Percentiles rank a stretch among this genome's conserved stretches.
These are phyloP conservation scores for Sistotremastrum niveocremeum DNA, from an alignment of 768 basidiomycete species.

Conservation along the genomic window DNA sequence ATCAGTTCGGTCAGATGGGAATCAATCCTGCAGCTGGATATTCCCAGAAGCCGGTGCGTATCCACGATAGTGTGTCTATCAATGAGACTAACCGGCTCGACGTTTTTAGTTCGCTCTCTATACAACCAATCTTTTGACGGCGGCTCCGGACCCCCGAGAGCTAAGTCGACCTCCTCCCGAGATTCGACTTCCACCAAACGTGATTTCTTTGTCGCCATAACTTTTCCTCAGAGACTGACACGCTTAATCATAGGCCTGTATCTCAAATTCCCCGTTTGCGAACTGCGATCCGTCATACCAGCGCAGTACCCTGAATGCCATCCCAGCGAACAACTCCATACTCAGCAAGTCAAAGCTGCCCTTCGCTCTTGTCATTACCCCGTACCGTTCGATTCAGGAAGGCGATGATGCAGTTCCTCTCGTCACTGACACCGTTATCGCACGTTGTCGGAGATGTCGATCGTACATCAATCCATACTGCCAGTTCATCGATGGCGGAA, in stretches of 20 bases:
- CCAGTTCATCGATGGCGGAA: constrained; percentile 95
- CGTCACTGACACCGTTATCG: constrained; percentile 87
- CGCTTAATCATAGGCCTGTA: constrained; percentile 31
- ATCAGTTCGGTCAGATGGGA: constrained; percentile 86
- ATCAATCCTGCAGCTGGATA: constrained; percentile 35
- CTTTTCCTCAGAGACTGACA: background rate
- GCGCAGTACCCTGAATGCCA: constrained; percentile 80
- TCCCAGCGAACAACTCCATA: constrained; percentile 81
- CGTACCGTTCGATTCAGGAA: constrained; percentile 75
- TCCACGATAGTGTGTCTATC: background rate
- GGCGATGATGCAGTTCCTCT: constrained; percentile 81
- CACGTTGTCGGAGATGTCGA: constrained; percentile 89
- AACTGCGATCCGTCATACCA: constrained; percentile 89
- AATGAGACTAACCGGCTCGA: background rate
- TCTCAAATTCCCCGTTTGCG: constrained; percentile 64
- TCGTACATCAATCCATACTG: constrained; percentile 97
- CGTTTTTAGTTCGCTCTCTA: constrained; percentile 44
- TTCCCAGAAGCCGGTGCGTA: constrained; percentile 35
- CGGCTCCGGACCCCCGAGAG: constrained; percentile 84
- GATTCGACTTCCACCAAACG: constrained; percentile 75
- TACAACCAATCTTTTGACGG: constrained; percentile 86
- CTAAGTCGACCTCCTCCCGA: constrained; percentile 74
- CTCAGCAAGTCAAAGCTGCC: constrained; percentile 86
- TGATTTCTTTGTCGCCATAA: constrained; percentile 6
- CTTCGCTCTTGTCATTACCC: constrained; percentile 77